Evolutionary conservation across 2,329 filamentous ascomycete genomes (phyloP).

Genomic region (Hawksworthiomyces lignivorus): DNA sequence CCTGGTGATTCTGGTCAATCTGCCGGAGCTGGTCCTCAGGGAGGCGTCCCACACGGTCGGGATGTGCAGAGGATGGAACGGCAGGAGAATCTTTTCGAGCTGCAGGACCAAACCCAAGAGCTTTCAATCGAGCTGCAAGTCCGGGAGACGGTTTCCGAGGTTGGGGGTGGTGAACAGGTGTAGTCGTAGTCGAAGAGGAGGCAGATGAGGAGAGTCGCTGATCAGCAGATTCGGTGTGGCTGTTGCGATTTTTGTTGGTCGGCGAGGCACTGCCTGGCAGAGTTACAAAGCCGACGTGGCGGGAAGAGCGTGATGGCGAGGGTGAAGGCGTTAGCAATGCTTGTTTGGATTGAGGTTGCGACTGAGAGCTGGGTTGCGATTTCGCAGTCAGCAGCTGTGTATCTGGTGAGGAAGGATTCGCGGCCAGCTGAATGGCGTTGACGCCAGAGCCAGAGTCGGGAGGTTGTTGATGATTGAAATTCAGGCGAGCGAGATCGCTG

Average conservation of each 20-base stretch:
- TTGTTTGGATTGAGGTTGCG: conserved; percentile 16
- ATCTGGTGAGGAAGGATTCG: not conserved
- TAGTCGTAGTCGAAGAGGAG: conserved; percentile 12
- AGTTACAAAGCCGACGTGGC: conserved; percentile 13
- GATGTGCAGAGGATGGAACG: conserved; percentile 11
- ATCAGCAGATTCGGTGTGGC: not conserved
- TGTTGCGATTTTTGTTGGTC: not conserved
- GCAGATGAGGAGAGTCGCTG: conserved; percentile 16
- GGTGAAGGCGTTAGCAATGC: conserved; percentile 6
- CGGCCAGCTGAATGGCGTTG: conserved; percentile 9
- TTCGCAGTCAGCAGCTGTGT: too few relatives aligned
- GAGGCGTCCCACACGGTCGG: conserved; percentile 56
- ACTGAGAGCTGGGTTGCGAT: too few relatives aligned
- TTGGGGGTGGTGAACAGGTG: conserved; percentile 18
- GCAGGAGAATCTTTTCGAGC: conserved; percentile 29
- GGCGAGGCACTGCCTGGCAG: conserved; percentile 1
- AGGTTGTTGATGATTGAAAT: conserved; percentile 12
- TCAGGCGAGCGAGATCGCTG: conserved; percentile 31
- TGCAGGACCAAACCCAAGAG: conserved; percentile 49
- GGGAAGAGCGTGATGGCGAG: conserved; percentile 9
- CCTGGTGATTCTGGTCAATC: conserved; percentile 60
- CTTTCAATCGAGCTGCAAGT: conserved; percentile 56
- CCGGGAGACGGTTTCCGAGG: conserved; percentile 56
- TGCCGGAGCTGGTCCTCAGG: conserved; percentile 62
- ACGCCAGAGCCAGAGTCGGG: conserved; percentile 11